Base-by-base conservation (phyloP, 352 stramenopile genomes). In the Globisporangium mamillatum region DNA sequence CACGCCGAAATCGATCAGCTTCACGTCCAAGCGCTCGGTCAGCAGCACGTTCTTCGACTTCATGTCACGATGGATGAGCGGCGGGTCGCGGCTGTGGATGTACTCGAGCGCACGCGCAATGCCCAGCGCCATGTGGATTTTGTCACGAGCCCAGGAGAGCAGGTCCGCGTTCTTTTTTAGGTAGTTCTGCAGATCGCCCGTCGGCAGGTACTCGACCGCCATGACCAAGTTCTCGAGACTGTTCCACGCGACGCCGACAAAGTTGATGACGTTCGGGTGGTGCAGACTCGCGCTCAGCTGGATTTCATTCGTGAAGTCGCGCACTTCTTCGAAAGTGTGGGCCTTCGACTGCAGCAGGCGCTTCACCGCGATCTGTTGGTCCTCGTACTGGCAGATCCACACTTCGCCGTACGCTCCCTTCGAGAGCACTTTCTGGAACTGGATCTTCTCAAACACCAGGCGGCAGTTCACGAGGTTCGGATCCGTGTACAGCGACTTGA, bases 1-100 rank as follows among this genome's bases (percentile, higher is more conserved):
- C 14, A 83, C 81, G 14, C 81, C 81, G 73, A 89, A 89, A 64
- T 89, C 81, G 27, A 79, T 87, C 3, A 89, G 70, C 18, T 89
- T 84, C 1, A 77, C 72, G 29, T 82, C 69, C 61, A 75, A 79
- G 7, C 60, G 62, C 9, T 84, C 74, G 4, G 65, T 82, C 36
- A 89, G 58, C 24, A 89, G 67, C 55, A 89, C 73, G 36, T 89
- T 89, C n/a, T 75, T 72, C 0, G 79, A 63, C 62, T 89, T 89
- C 2, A 89, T 27, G 58, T 89, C 81, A 9, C 81, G 77, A 60
- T 89, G 81, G 56, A 89, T 83, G 27, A 89, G 78, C 14, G 74
- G 73, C 29, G 75, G 81, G 1, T 75, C 66, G 14, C 75, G 66
- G 0, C 63, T 73, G 63, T 89, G 81, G 18, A 89, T 59, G 52